Evolutionary conservation across 495 filamentous ascomycete genomes (phyloP), one percentile per base, ranked within the genome.

Genomic region (Penicillium subrubescens): DNA sequence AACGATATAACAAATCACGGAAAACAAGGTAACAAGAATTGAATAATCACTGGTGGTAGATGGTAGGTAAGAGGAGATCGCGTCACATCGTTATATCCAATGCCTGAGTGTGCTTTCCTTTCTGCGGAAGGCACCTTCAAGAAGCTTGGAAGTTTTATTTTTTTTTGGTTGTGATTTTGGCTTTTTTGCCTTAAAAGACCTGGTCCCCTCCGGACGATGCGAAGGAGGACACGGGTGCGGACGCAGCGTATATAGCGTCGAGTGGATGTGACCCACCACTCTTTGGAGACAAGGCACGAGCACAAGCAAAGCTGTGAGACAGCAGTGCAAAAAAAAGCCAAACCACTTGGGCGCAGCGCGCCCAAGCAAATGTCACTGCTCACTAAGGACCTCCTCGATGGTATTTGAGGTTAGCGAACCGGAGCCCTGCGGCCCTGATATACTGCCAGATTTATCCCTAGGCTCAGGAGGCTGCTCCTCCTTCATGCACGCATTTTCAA

Each of bases 401-500:
- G 76, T 76, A 58, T 76, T 77, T 5, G 75, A 73, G 5, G 72
- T 61, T 44, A 79, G 65, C 10, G 74, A 69, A 35, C 70, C 68
- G n/a, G 74, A 64, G 46, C 64, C 59, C 23, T 62, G 57, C 14
- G 64, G 34, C 4, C 62, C 67, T 31, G 60, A n/a, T 1, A 37
- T 35, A 15, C 48, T 23, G 14, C 34, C 29, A 31, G 41, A n/a
- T 23, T 59, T 67, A 61, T 77, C 75, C 37, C 72, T 68, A 3
- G 75, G 71, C 57, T 81, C 79, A 1, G 76, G 75, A 2, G 82
- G 83, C 31, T 86, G 81, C 75, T 98, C 94, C 65, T 97, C 93
- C 77, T 93, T 90, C 94, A 97, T 96, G 76, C 95, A 98, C 34
- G 94, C 92, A 71, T 91, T 96, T 73, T 99, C 95, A 46, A 99